Conservation (phyloP, 1,284 basidiomycete genomes). For the Cryptococcus sp. region DNA sequence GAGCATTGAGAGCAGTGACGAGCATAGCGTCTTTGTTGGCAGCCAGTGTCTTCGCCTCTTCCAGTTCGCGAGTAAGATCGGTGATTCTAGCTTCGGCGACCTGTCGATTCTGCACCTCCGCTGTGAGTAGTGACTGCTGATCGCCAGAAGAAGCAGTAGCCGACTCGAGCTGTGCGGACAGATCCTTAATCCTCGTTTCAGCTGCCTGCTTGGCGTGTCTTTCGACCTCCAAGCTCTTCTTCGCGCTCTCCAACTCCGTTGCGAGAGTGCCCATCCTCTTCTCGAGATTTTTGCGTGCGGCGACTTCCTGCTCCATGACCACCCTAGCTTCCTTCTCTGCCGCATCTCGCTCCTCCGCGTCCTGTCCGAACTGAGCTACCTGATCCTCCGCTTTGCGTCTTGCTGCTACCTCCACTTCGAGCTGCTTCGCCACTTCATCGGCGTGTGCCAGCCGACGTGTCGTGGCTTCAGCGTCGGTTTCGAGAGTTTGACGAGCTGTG, state of each 20-base stretch:
- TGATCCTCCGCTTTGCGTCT: constrained; percentile 4
- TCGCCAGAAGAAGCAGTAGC: not conserved
- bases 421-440: constrained; percentile 10
- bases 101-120: too few relatives aligned
- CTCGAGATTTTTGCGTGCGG: not conserved
- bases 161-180: not conserved
- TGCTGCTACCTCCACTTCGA: constrained; percentile 12
- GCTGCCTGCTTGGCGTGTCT: not conserved
- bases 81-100: too few relatives aligned
- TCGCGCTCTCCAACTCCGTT: too few relatives aligned
- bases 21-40: constrained; percentile 2
- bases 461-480: constrained; percentile 10
- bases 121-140: too few relatives aligned
- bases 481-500: not conserved
- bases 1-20: not conserved
- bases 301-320: constrained; percentile 12
- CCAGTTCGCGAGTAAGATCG: too few relatives aligned
- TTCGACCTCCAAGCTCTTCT: too few relatives aligned
- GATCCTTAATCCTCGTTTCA: not conserved
- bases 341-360: not conserved
- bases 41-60: not conserved
- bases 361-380: not conserved
- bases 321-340: constrained; percentile 5
- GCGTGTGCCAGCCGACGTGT: constrained; percentile 4
- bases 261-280: not conserved